Percentiles rank a stretch among this genome's conserved stretches.
Conservation (phyloP, 202 grass and related monocot genomes). For the Thinopyrum obtusiflorum region DNA sequence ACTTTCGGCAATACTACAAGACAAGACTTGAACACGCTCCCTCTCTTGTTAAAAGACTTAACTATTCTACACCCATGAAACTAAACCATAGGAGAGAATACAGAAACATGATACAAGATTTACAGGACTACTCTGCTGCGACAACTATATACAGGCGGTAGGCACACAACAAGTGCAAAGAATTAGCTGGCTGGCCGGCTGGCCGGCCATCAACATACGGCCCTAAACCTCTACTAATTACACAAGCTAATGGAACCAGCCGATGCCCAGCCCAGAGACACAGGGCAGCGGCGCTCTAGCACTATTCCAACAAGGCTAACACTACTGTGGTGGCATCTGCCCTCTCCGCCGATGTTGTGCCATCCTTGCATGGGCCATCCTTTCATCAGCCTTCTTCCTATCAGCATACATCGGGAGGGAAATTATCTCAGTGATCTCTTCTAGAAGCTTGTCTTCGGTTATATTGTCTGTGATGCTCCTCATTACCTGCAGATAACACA, state of each 20-base stretch:
- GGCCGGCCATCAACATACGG: slow-evolving; percentile 33
- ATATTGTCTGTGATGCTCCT: slow-evolving; percentile 92
- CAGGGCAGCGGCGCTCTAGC: slow-evolving; percentile 7
- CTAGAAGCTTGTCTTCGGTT: slow-evolving; percentile 74
- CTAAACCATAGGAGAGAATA: slow-evolving; percentile 49
- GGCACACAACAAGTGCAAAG: slow-evolving; percentile 44
- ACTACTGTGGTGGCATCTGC: background rate
- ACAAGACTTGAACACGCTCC: slow-evolving; percentile 15
- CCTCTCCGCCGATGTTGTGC: slow-evolving; percentile 52
- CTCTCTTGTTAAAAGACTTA: slow-evolving; percentile 30
- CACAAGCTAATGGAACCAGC: slow-evolving; percentile 44
- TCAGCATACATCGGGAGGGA: slow-evolving; percentile 79
- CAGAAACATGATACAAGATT: slow-evolving; percentile 47
- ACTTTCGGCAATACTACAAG: background rate
- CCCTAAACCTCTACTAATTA: slow-evolving; percentile 61
- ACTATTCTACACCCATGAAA: slow-evolving; percentile 58
- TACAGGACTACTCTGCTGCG: slow-evolving; percentile 44
- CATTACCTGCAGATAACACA: slow-evolving; percentile 59
- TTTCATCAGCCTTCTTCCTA: slow-evolving; percentile 47
- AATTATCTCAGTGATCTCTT: slow-evolving; percentile 68
- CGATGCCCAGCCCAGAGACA: slow-evolving; percentile 11
- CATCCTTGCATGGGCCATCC: slow-evolving; percentile 56
- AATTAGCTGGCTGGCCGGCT: slow-evolving; percentile 56
- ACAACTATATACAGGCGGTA: slow-evolving; percentile 46
- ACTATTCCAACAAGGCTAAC: slow-evolving; percentile 27